A percentile compares a stretch with the other conserved stretches of the same genome.
Evolutionary conservation across 106 monocot species (phyloP).

Genomic region (Dendrobium huoshanense): DNA sequence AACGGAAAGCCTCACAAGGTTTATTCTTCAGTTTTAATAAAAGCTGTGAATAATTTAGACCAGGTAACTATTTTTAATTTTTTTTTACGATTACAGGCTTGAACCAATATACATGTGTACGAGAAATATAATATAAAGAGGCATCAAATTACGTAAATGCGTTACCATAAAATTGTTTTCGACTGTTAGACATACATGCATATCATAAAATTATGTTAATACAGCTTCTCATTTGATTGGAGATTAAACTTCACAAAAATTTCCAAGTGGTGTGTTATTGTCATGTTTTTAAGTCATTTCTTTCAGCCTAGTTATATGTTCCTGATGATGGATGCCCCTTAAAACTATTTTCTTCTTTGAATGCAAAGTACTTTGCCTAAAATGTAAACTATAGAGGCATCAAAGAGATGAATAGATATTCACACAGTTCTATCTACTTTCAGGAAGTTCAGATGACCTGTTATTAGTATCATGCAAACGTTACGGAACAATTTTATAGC

Average conservation of each 20-base stretch:
- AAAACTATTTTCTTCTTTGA: background rate
- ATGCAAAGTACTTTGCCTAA: background rate
- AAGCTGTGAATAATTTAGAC: constrained; percentile 59
- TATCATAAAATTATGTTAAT: background rate
- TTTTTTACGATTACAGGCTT: background rate
- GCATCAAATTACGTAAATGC: too few relatives aligned
- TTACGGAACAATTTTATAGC: too few relatives aligned
- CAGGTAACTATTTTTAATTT: constrained; percentile 39
- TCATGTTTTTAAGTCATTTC: background rate
- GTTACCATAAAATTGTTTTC: background rate
- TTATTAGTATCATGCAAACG: too few relatives aligned
- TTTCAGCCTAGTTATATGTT: background rate
- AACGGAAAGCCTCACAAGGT: constrained; percentile 25
- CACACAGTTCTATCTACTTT: background rate
- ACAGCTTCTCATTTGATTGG: background rate
- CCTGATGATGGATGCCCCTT: background rate
- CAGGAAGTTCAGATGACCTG: too few relatives aligned
- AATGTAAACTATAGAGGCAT: background rate
- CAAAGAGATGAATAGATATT: background rate
- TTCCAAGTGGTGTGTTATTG: background rate
- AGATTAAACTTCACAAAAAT: background rate
- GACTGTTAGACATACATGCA: background rate
- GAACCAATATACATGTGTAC: background rate
- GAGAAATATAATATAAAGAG: background rate
- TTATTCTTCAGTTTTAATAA: constrained; percentile 64